Conservation (phyloP, 768 basidiomycete genomes). For the Leccinum broughii region DNA sequence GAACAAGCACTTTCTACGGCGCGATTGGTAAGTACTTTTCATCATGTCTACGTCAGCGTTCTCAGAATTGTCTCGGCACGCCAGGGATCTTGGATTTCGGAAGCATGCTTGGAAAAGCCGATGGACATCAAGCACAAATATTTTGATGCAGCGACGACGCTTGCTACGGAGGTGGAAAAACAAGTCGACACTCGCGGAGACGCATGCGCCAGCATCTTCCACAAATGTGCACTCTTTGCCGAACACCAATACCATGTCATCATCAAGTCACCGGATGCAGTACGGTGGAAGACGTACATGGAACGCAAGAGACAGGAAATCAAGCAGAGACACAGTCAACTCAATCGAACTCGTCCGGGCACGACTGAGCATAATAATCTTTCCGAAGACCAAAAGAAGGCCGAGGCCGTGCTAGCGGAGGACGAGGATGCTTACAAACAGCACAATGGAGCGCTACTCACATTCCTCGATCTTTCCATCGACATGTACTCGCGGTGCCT, state of each 20-base stretch:
- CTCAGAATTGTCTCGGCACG: not conserved
- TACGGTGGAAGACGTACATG: conserved; percentile 68
- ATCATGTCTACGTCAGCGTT: not conserved
- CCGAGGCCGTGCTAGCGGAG: conserved; percentile 49
- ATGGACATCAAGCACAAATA: conserved; percentile 65
- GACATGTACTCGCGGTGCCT: conserved; percentile 86
- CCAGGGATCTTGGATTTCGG: conserved; percentile 89
- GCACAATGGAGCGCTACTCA: conserved; percentile 45
- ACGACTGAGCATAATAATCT: conserved; percentile 31
- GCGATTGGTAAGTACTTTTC: conserved; percentile 53
- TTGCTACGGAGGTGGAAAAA: conserved; percentile 31
- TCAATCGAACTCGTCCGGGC: conserved; percentile 25
- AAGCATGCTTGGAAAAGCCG: conserved; percentile 82
- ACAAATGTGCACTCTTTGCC: conserved; percentile 86
- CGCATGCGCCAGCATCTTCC: conserved; percentile 62
- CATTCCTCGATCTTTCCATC: conserved; percentile 74
- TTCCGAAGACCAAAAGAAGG: conserved; percentile 40
- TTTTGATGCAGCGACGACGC: conserved; percentile 62
- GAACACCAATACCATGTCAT: conserved; percentile 82
- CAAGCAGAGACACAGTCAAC: conserved; percentile 44
- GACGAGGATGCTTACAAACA: conserved; percentile 50
- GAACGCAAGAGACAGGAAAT: conserved; percentile 76
- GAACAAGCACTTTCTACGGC: conserved; percentile 53
- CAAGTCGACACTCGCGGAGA: conserved; percentile 17
- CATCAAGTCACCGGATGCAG: conserved; percentile 64